A percentile compares a stretch with the other conserved stretches of the same genome.
Evolutionary conservation across 306 rosid genomes (phyloP).

Genomic region (Prinsepia uniflora): DNA sequence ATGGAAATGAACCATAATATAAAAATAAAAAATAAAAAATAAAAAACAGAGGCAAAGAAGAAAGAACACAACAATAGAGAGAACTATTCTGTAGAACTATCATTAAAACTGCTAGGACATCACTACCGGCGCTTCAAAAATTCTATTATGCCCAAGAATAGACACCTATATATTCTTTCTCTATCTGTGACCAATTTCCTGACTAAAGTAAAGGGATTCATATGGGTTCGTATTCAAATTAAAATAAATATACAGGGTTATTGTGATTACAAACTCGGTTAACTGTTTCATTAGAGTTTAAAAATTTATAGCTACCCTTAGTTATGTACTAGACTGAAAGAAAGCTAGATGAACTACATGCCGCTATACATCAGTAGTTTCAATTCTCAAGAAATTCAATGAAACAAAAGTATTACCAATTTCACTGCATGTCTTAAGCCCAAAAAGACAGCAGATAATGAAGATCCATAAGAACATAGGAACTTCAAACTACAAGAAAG

Average conservation of each 20-base stretch:
- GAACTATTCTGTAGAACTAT: not conserved
- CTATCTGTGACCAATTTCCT: not conserved
- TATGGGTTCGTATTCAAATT: not conserved
- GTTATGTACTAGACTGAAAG: not conserved
- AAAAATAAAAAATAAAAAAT: not conserved
- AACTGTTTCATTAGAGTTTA: not conserved
- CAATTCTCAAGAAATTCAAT: not conserved
- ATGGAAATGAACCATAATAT: constrained; percentile 1
- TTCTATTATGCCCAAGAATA: not conserved
- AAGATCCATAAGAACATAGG: constrained; percentile 59
- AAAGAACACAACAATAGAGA: not conserved
- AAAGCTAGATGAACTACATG: not conserved
- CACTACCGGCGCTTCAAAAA: not conserved
- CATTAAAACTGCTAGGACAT: not conserved
- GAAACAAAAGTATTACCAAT: constrained; percentile 53
- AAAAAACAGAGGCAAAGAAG: not conserved
- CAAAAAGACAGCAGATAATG: constrained; percentile 52
- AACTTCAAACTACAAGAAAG: constrained; percentile 82
- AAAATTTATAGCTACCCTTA: not conserved
- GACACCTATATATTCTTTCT: not conserved
- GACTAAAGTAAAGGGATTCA: not conserved
- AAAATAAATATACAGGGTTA: not conserved
- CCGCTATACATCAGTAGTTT: constrained; percentile 19
- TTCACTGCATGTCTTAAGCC: constrained; percentile 88
- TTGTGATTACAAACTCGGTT: not conserved